These are phyloP conservation scores for Boletus coccyginus DNA, from an alignment of 768 basidiomycete species.

Conservation along the genomic window DNA sequence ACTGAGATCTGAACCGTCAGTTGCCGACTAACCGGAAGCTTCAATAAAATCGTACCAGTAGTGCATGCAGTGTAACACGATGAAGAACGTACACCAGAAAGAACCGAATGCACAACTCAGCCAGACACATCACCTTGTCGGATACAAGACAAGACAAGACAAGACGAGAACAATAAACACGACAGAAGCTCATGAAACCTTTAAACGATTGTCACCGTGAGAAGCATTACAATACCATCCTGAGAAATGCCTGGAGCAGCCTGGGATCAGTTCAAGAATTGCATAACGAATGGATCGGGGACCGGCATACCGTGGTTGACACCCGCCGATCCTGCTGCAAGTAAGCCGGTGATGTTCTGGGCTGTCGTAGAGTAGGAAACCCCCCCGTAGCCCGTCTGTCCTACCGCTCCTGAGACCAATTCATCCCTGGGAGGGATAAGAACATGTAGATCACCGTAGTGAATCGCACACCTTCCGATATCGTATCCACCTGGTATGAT, in stretches of 20 bases:
- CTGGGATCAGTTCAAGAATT: background rate
- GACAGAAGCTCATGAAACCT: background rate
- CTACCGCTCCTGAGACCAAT: slow-evolving; percentile 39
- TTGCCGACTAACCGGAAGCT: too few species aligned
- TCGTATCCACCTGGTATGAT: slow-evolving; percentile 49
- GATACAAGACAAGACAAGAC: background rate
- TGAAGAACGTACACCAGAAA: background rate
- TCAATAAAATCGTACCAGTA: too few species aligned
- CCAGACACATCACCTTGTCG: background rate
- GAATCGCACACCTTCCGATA: slow-evolving; percentile 36
- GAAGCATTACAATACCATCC: slow-evolving; percentile 52
- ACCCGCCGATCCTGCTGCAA: slow-evolving; percentile 48
- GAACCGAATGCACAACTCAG: background rate
- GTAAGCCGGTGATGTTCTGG: slow-evolving; percentile 48
- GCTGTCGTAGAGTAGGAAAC: slow-evolving; percentile 48
- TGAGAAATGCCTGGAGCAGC: slow-evolving; percentile 48
- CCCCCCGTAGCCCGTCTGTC: slow-evolving; percentile 39
- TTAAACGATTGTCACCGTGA: slow-evolving; percentile 48
- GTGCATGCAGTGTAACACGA: background rate
- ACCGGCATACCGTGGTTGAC: slow-evolving; percentile 46
- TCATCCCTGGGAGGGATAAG: slow-evolving; percentile 27
- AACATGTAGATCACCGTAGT: background rate
- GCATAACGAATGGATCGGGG: background rate
- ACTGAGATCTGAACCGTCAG: too few species aligned
- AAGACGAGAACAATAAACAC: background rate